Percentiles rank a stretch among this genome's conserved stretches.
Conservation (phyloP, 768 basidiomycete species). For the Phylloporus sp. region DNA sequence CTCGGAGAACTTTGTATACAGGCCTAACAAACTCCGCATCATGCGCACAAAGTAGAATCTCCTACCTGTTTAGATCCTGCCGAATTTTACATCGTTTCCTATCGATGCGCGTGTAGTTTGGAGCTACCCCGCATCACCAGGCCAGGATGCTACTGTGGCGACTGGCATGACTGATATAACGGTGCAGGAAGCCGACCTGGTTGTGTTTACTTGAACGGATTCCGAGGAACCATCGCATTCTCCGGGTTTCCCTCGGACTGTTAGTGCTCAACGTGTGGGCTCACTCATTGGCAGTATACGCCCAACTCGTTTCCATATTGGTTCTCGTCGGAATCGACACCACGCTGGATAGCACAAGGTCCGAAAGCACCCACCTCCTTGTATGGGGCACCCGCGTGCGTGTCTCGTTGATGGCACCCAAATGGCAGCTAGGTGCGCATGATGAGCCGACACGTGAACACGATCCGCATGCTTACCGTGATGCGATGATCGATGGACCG, state of each 20-base stretch:
- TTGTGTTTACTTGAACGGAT: not conserved
- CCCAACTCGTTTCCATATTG: not conserved
- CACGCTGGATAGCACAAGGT: not conserved
- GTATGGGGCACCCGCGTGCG: not conserved
- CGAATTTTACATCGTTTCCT: not conserved
- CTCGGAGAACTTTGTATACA: slow-evolving; percentile 87
- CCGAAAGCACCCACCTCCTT: not conserved
- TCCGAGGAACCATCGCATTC: not conserved
- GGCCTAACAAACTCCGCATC: slow-evolving; percentile 72
- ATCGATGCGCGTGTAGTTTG: not conserved
- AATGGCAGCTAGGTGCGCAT: not conserved
- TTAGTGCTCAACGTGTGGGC: not conserved
- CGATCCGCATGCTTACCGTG: not conserved
- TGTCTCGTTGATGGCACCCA: not conserved
- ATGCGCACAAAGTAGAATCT: slow-evolving; percentile 83
- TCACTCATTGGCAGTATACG: not conserved
- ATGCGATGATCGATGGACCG: not conserved
- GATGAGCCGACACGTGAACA: slow-evolving; percentile 3
- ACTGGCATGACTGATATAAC: not conserved
- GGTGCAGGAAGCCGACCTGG: not conserved
- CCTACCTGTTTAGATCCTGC: slow-evolving; percentile 1
- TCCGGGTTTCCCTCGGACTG: not conserved
- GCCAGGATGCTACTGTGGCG: not conserved
- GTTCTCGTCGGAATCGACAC: not conserved
- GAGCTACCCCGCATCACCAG: not conserved